Percentiles rank a stretch among this genome's conserved stretches.
These are phyloP conservation scores for Lactuca saligna DNA, from an alignment of 129 eudicot genomes.

Conservation along the genomic window DNA sequence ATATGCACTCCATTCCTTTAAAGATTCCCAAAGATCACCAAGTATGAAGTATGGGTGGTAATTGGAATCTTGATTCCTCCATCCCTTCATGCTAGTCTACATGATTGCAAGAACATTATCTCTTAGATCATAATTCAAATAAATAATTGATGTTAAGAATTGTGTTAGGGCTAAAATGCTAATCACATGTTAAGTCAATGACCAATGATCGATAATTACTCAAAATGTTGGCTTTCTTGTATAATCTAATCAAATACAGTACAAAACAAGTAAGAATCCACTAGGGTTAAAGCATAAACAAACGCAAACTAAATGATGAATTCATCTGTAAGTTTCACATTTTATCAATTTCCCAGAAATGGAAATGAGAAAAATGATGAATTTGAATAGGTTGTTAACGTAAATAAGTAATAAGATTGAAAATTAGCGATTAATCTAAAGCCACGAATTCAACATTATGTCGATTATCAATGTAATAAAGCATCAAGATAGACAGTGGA, in stretches of 20 bases:
- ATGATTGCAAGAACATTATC: not conserved
- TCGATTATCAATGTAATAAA: not conserved
- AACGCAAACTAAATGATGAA: not conserved
- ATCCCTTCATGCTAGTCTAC: constrained; percentile 70
- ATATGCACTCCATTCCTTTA: constrained; percentile 95
- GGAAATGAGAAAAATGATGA: not conserved
- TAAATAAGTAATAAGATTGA: constrained; percentile 11
- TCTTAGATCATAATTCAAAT: constrained; percentile 5
- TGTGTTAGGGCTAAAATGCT: not conserved
- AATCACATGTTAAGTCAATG: constrained; percentile 5
- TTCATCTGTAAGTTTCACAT: not conserved
- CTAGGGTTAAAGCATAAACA: not conserved
- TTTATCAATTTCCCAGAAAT: constrained; percentile 1
- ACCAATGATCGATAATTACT: constrained; percentile 9
- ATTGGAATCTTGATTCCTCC: constrained; percentile 50
- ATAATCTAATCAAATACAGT: constrained; percentile 18
- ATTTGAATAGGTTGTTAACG: not conserved
- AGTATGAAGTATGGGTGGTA: constrained; percentile 67
- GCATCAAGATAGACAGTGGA: not conserved
- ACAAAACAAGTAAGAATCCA: constrained; percentile 20
- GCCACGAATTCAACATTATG: constrained; percentile 10
- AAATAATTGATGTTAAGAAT: constrained; percentile 1
- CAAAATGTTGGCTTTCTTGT: constrained; percentile 8
- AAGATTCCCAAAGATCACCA: constrained; percentile 97
- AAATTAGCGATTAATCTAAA: constrained; percentile 5